Evolutionary conservation across 768 basidiomycete genomes (phyloP), one percentile per base, ranked within the genome.

Genomic region (Coprinopsis marcescibilis): DNA sequence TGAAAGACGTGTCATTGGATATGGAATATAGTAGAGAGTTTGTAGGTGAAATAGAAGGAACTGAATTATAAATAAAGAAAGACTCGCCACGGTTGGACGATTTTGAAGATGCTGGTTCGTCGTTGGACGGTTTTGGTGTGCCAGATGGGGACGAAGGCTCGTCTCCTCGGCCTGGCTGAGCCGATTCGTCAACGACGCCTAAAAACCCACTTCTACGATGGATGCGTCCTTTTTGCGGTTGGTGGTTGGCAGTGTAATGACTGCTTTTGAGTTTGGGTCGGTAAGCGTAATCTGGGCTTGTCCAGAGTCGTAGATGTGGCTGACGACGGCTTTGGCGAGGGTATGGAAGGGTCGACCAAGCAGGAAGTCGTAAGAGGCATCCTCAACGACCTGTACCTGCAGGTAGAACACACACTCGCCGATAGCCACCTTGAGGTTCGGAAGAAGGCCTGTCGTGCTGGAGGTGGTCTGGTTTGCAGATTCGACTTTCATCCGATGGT

Each of bases 311-410:
- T 15, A 15, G 15, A 39, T 47, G 30, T 56, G 44, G 15, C 29
- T 47, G 1, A 46, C 41, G 7, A 24, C 14, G 2, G 53, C 49
- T 21, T 53, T 23, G 0, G 56, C 45, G 11, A 55, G 48, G 2
- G 46, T 46, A 15, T 52, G 48, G 49, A 61, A 61, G 0, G 58
- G 57, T 5, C 50, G 46, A 7, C 58, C 55, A 0, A 61, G 43
- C 0, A 61, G 49, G 21, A 61, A 27, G n/a, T 60, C 50, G 20
- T 58, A 61, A 0, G 57, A 48, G 3, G 52, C 55, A 19, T 52
- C 34, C 4, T 56, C 45, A 19, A 59, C 37, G 1, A 61, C 55
- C 20, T 61, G 56, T 2, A 45, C 52, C 21, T 61, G 60, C 0
- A 61, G 27, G 19, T 54, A 57, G 14, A 61, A 54, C 2, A 34